Base-by-base conservation (phyloP, 371 early-diverging fungal species). In the Mortierella polycephala region DNA sequence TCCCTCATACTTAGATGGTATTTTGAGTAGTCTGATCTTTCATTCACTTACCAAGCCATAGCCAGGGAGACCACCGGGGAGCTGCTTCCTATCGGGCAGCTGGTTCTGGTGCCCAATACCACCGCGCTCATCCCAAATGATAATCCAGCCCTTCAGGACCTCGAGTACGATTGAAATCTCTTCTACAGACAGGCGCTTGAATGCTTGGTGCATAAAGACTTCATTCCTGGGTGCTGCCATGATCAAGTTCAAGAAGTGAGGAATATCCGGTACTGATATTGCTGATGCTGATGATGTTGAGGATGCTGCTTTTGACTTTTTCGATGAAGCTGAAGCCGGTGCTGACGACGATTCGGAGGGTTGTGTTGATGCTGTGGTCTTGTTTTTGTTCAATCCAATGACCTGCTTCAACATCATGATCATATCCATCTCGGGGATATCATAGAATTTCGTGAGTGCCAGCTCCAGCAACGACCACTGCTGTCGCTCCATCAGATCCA, bases 381-480 rank as follows among this genome's bases (percentile, higher is more conserved):
- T 64, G 42, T 64, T 67, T 53, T 75, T 79, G 60, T 82, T 71
- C 39, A 72, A 44, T 45, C 69, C 71, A 37, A 72, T 71, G 11
- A 73, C 74, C 47, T 74, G 77, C 66, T 81, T 83, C 59, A 90
- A 69, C 44, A 88, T 68, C 39, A 70, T 55, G 21, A 90, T 71
- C 49, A 88, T 69, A 53, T 88, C 88, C 47, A 67, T 67, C 75
- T 90, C 90, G 23, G 90, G 88, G 49, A 90, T 85, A 83, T 90
- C 90, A 13, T 82, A 57, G 13, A 89, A 75, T n/a, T 74, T 74
- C 62, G 81, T 83, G 44, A 90, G 74, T 8, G 85, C 84, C 60
- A 86, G 47, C 60, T 86, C 84, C 12, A 90, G 52, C 40, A 89
- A 56, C 1, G 81, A 74, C 90, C 89, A 90, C 57, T 82, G 82